Conservation (phyloP, 2,329 filamentous ascomycete genomes). For the Sclerotiophoma versabilis region DNA sequence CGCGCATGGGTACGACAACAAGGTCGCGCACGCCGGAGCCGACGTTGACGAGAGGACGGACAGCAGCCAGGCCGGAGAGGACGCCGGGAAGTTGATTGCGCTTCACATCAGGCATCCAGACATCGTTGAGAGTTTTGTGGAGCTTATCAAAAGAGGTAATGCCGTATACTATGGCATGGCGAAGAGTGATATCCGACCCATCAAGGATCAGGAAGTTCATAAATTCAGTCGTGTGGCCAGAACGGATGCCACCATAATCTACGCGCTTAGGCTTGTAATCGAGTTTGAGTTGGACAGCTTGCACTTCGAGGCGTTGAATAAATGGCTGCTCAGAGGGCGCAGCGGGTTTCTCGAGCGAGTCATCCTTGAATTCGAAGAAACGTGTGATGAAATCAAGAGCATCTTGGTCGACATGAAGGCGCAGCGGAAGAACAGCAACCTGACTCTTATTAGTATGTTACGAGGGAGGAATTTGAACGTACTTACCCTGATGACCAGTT, state of each 20-base stretch:
- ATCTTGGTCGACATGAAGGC: slow-evolving; percentile 96
- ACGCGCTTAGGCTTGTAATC: slow-evolving; percentile 99
- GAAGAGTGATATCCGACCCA: slow-evolving; percentile 82
- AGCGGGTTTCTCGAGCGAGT: slow-evolving; percentile 60
- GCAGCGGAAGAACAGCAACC: slow-evolving; percentile 79
- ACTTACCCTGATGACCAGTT: slow-evolving; percentile 81
- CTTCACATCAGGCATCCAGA: slow-evolving; percentile 95
- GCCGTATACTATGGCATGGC: slow-evolving; percentile 91
- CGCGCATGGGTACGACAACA: slow-evolving; percentile 85
- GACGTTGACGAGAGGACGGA: slow-evolving; percentile 91
- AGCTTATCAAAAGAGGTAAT: slow-evolving; percentile 89
- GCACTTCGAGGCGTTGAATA: slow-evolving; percentile 87
- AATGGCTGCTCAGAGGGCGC: slow-evolving; percentile 77
- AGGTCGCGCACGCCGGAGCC: slow-evolving; percentile 86
- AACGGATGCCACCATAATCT: slow-evolving; percentile 90
- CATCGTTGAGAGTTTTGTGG: slow-evolving; percentile 88
- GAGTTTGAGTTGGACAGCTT: slow-evolving; percentile 80
- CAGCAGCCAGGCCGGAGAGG: slow-evolving; percentile 84
- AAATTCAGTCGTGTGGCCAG: slow-evolving; percentile 93
- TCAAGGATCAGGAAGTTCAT: slow-evolving; percentile 99
- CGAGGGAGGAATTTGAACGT: slow-evolving; percentile 49
- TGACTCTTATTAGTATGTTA: slow-evolving; percentile 16
- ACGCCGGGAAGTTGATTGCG: slow-evolving; percentile 87
- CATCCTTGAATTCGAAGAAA: slow-evolving; percentile 98
- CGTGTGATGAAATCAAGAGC: slow-evolving; percentile 95